Conservation (phyloP, 75 land plant species). For the Ceratopteris richardii region DNA sequence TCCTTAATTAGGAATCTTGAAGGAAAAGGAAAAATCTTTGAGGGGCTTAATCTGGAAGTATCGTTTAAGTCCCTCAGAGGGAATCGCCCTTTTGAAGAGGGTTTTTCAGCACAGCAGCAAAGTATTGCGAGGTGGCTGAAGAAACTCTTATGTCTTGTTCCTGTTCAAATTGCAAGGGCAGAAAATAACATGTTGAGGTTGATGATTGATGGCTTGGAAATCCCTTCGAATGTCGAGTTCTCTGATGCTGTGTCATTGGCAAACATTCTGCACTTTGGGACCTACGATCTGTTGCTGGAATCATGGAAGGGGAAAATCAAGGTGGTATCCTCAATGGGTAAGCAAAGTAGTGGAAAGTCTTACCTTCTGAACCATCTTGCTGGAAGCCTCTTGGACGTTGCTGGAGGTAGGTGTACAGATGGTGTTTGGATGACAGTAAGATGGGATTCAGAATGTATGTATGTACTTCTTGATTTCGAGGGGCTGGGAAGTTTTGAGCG, state of each 20-base stretch:
- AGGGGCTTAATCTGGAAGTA: neutral
- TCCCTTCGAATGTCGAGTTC: conserved; percentile 17
- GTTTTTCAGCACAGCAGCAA: too few relatives aligned
- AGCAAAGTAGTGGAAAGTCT: conserved; percentile 38
- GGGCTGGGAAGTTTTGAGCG: conserved; percentile 34
- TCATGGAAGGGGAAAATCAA: conserved; percentile 25
- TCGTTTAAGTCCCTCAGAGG: neutral
- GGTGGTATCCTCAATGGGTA: conserved; percentile 34
- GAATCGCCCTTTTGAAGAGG: conserved; percentile 10
- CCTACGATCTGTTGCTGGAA: conserved; percentile 19
- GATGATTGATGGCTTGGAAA: conserved; percentile 25
- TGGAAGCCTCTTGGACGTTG: conserved; percentile 33
- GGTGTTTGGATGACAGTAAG: conserved; percentile 36
- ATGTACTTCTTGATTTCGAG: conserved; percentile 27
- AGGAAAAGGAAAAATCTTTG: conserved; percentile 23
- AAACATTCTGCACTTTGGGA: conserved; percentile 16
- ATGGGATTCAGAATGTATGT: conserved; percentile 12
- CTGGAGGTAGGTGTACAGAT: conserved; percentile 36
- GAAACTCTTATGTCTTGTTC: conserved; percentile 26
- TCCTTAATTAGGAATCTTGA: neutral
- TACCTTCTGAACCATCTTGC: conserved; percentile 28
- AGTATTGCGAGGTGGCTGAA: conserved; percentile 17
- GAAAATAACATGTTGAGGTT: conserved; percentile 24
- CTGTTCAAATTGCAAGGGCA: conserved; percentile 30
- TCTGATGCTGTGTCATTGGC: conserved; percentile 27